These are phyloP conservation scores for Candolleomyces efflorescens DNA, from an alignment of 768 basidiomycete genomes.

Conservation along the genomic window DNA sequence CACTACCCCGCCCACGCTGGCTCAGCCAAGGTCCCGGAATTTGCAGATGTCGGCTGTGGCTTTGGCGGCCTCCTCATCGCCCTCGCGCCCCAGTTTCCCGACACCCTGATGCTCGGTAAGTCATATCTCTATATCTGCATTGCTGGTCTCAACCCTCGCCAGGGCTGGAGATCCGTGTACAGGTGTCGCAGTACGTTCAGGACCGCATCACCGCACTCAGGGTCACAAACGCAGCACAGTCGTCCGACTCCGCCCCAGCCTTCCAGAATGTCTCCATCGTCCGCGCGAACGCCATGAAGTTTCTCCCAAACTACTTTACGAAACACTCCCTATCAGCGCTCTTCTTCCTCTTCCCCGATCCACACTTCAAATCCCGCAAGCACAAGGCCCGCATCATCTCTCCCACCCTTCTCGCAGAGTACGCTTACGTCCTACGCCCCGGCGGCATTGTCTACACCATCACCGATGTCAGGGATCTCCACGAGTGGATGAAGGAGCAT, in stretches of 20 bases:
- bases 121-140: background rate
- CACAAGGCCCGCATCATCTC: conserved; percentile 99
- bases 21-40: conserved; percentile 72
- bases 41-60: conserved; percentile 96
- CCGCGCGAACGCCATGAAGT: conserved; percentile 98
- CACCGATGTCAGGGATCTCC: conserved; percentile 92
- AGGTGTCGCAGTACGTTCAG: conserved; percentile 93
- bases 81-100: conserved; percentile 87
- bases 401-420: conserved; percentile 94
- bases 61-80: conserved; percentile 92
- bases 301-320: conserved; percentile 91
- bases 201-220: conserved; percentile 94
- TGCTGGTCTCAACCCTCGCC: background rate
- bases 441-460: conserved; percentile 98
- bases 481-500: conserved; percentile 93
- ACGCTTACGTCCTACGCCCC: conserved; percentile 87
- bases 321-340: conserved; percentile 89
- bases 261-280: conserved; percentile 92
- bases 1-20: conserved; percentile 75
- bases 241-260: conserved; percentile 31
- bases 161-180: conserved; percentile 97
- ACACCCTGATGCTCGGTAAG: conserved; percentile 82
- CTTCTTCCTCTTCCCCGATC: conserved; percentile 99
- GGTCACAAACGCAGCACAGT: conserved; percentile 37
- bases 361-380: conserved; percentile 96